phyloP scores from a whole-genome alignment of 495 filamentous ascomycete genomes.

The Penicillium mononematosum region DNA sequence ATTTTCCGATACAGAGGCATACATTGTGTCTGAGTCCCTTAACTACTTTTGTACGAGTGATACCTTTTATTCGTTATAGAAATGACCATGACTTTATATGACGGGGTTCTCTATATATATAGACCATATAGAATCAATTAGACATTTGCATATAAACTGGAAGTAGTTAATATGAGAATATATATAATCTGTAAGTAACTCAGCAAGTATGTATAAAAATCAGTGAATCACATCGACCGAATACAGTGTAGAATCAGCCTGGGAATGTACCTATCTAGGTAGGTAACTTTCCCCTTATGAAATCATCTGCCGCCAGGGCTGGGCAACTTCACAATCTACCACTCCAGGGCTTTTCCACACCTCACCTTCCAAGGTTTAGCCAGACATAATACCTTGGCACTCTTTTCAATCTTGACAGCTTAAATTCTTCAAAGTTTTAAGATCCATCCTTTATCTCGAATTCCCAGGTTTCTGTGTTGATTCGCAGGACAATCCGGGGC shows the following conservation, averaged over 20 bases:
- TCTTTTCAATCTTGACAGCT: not conserved
- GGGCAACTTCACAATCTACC: not conserved
- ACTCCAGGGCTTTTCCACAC: not conserved
- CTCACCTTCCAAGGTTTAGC: no score
- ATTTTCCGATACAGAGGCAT: not conserved
- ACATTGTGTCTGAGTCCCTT: not conserved
- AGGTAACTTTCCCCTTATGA: not conserved
- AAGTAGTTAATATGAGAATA: not conserved
- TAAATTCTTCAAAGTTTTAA: no score
- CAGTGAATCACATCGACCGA: not conserved
- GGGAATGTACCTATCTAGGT: no score
- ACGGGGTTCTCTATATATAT: not conserved
- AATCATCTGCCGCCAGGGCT: not conserved
- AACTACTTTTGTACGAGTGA: not conserved
- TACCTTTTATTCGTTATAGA: conserved; percentile 13
- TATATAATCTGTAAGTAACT: not conserved
- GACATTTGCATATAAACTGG: no score
- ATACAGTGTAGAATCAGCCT: no score
- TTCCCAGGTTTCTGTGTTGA: not conserved
- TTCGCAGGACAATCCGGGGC: conserved; percentile 8
- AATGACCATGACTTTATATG: conserved; percentile 8
- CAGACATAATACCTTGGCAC: not conserved
- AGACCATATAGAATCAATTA: not conserved
- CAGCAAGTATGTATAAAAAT: not conserved
- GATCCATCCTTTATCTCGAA: not conserved